Base-by-base conservation (phyloP, 805 yeast species). In the Nakazawaea ishiwadae region DNA sequence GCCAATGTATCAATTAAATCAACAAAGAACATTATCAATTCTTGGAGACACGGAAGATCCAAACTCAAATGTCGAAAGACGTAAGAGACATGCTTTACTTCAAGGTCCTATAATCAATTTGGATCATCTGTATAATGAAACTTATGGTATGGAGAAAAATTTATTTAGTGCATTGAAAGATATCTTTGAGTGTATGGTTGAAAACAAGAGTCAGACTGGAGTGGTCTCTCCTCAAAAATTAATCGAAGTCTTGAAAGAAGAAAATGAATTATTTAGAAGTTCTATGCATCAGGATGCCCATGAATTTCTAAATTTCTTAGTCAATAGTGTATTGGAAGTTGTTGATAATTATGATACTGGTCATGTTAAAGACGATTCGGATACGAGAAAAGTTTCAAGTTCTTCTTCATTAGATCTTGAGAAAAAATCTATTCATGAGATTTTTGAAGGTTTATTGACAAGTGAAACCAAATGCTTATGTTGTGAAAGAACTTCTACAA, bases 211-310 rank as follows among this genome's bases (percentile, higher is more conserved):
- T 4, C 68, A 73, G 16, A 79, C 75, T 2, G 98, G 98, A 4
- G 86, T 93, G 2, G 90, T 88, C 0, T 84, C 96, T 1, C 96
- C 98, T 0, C 66, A 70, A 21, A 73, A 76, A 50, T 73, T 93
- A 37, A 76, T 93, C 33, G 82, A 79, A 35, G 81, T 82, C 40
- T 66, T 91, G 41, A 91, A 88, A 58, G 75, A 75, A 43, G 90
- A 86, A 49, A 93, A 91, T 57, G 85, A 81, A 51, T 66, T 91
- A 52, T 93, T 93, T 60, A 70, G 96, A 47, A 82, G 88, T 44
- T 80, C 85, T 32, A 90, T 89, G 96, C 99, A 93, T 59, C 99
- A 93, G 58, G 99, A 93, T 67, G 97, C 98, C 4, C 99, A 93
- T 62, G 99, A 93, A 63, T 93, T 93, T 60, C 72, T 90, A 56